phyloP scores from a whole-genome alignment of 2,329 filamentous ascomycete genomes.

The Diaporthe caulivora region DNA sequence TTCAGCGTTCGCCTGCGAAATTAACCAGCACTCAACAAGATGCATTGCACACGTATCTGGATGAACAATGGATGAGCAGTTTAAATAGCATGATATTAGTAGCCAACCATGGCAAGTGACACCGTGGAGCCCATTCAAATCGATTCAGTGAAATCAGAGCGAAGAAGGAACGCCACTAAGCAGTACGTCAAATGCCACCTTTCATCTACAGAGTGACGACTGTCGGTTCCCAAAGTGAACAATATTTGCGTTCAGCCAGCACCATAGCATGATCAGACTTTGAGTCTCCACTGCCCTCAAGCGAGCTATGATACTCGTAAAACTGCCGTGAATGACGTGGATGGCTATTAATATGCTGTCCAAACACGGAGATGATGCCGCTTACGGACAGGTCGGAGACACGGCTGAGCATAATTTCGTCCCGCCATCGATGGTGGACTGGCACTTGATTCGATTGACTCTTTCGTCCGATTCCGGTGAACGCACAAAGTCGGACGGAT shows the following conservation, averaged over 20 bases:
- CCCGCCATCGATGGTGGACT: background rate
- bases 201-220: background rate
- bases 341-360: constrained; percentile 18
- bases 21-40: too few relatives aligned
- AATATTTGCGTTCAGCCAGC: background rate
- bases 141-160: too few relatives aligned
- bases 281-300: background rate
- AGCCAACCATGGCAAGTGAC: too few relatives aligned
- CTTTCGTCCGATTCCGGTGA: background rate
- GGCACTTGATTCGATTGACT: background rate
- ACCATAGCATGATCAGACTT: background rate
- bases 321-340: constrained; percentile 4
- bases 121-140: too few relatives aligned
- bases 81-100: too few relatives aligned
- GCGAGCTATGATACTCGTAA: background rate
- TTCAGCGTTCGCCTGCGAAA: too few relatives aligned
- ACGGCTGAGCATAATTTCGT: background rate
- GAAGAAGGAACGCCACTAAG: background rate
- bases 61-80: too few relatives aligned
- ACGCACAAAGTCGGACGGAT: background rate
- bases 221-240: background rate
- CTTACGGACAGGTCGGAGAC: background rate
- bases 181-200: background rate
- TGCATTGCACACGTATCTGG: too few relatives aligned
- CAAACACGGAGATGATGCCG: background rate